phyloP scores from a whole-genome alignment of 2,329 filamentous ascomycete species.

The Pseudocercospora crystallina region DNA sequence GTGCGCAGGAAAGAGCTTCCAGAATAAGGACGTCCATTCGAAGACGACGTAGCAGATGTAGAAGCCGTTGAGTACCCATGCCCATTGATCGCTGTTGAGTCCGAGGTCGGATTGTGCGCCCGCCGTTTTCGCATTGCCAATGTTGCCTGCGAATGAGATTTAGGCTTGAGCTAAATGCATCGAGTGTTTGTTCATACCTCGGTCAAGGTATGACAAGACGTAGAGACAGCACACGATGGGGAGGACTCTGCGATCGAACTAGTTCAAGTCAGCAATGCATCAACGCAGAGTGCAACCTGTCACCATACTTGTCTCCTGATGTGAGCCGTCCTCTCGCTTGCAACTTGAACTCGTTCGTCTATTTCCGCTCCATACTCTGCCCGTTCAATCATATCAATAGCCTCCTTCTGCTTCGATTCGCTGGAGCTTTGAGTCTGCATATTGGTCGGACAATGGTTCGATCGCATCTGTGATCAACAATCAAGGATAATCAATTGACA shows the following conservation, averaged over 20 bases:
- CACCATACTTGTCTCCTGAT: too few relatives aligned
- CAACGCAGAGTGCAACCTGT: too few relatives aligned
- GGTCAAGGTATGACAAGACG: conserved; percentile 26
- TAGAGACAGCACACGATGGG: conserved; percentile 18
- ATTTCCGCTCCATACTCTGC: too few relatives aligned
- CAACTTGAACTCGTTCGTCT: too few relatives aligned
- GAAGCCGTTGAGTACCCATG: conserved; percentile 54
- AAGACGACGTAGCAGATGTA: conserved; percentile 47
- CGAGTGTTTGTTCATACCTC: conserved; percentile 12
- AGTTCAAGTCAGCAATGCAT: too few relatives aligned
- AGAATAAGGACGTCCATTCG: conserved; percentile 2
- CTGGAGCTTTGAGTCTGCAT: too few relatives aligned
- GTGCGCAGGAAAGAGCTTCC: conserved; percentile 25
- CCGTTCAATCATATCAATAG: too few relatives aligned
- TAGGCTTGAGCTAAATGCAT: neutral
- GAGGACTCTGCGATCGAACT: conserved; percentile 4
- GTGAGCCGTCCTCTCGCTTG: too few relatives aligned
- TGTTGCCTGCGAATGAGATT: neutral
- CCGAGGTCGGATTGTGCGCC: conserved; percentile 45
- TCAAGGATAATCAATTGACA: too few relatives aligned
- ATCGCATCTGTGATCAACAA: too few relatives aligned
- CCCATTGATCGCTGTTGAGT: conserved; percentile 47
- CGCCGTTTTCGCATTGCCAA: conserved; percentile 39
- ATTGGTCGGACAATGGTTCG: too few relatives aligned
- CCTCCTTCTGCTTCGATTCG: too few relatives aligned